A percentile compares a stretch with the other conserved stretches of the same genome.
These are phyloP conservation scores for Arabis hirsuta DNA, from an alignment of 345 rosid species.

Conservation along the genomic window DNA sequence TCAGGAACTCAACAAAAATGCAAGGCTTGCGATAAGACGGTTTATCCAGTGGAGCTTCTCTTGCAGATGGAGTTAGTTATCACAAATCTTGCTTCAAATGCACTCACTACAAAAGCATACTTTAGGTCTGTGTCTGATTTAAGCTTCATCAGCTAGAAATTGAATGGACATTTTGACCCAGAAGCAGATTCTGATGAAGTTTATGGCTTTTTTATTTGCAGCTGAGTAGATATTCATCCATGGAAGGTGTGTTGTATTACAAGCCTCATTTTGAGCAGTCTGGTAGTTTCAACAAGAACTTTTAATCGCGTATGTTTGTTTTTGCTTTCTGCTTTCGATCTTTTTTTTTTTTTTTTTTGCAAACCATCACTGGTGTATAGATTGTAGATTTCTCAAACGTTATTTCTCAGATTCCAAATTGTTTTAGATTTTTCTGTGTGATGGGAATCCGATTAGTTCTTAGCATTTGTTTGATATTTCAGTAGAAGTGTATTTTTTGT, in stretches of 20 bases:
- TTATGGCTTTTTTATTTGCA: no score
- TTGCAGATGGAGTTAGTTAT: slow-evolving; percentile 73
- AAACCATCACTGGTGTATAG: no score
- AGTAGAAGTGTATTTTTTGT: background rate
- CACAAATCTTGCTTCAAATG: slow-evolving; percentile 94
- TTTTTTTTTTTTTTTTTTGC: no score
- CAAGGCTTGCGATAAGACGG: slow-evolving; percentile 83
- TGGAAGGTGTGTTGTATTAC: no score
- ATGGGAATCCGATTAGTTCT: slow-evolving; percentile 18
- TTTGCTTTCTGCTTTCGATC: no score
- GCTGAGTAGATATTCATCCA: no score
- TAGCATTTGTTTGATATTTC: slow-evolving; percentile 4
- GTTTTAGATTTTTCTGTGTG: background rate
- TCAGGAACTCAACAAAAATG: slow-evolving; percentile 76
- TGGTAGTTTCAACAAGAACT: no score
- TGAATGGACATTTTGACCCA: background rate
- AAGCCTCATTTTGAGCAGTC: no score
- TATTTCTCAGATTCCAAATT: background rate
- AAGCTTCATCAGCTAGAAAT: background rate
- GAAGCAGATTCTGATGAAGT: background rate
- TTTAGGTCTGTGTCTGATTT: slow-evolving; percentile 52
- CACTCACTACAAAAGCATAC: slow-evolving; percentile 79
- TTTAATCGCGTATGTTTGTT: no score
- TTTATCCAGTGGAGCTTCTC: slow-evolving; percentile 66
- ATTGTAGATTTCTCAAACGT: background rate